Base-by-base conservation (phyloP, 805 yeast genomes). In the Suhomyces prunicola region DNA sequence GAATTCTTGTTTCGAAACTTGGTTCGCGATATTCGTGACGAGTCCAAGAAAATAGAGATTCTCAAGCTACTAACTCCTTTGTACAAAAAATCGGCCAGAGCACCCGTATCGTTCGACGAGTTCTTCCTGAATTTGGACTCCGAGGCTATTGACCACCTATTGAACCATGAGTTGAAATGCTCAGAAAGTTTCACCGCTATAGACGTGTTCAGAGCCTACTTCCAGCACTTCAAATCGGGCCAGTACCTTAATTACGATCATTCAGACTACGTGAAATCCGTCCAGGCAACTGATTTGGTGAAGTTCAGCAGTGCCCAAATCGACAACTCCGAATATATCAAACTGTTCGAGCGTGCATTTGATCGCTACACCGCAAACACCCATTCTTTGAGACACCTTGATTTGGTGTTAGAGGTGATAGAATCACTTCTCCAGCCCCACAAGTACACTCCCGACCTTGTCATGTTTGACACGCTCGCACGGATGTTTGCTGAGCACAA, bases 171-270 rank as follows among this genome's bases (percentile, higher is more conserved):
- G 4, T 48, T 62, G 8, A 52, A 56, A 23, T 8, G 26, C 2
- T 48, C 58, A 6, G 66, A 61, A 22, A 22, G 53, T 15, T 72
- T 71, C 50, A 60, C 58, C 39, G 64, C 69, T 15, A 35, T 60
- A 5, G 65, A 61, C 35, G 58, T 57, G 50, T 62, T 58, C 46
- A 53, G 76, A 41, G 51, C 52, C 13, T 60, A 62, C 27, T 68
- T 69, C 52, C 57, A 57, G 46, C 53, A 60, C 46, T 57, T 57
- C 59, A 70, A 69, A 47, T 68, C 76, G 6, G 69, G 70, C 0
- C 67, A 70, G 29, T 66, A 62, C 55, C 62, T 71, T 36, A 72
- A 68, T 50, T 70, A 71, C 52, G 68, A 65, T 6, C 60, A 65
- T 35, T 60, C 71, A 1, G 77, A 73, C 46, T 60, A 65, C 1